These are phyloP conservation scores for Ophiostoma tasmaniense DNA, from an alignment of 2,329 filamentous ascomycete species.

Conservation along the genomic window DNA sequence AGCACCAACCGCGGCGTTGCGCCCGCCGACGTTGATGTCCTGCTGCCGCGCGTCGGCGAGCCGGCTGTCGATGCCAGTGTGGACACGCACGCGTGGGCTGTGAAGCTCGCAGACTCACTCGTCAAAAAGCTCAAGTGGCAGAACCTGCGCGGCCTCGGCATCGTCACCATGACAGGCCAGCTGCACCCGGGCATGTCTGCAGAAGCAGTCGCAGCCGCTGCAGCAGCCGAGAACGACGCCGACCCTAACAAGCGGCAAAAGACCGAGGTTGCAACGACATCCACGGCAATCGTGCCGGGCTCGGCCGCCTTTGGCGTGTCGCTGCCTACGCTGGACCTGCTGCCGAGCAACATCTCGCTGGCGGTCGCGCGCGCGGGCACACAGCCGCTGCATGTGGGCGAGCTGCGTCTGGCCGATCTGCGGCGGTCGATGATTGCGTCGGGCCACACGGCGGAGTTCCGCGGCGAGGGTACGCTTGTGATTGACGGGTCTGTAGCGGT, in stretches of 20 bases:
- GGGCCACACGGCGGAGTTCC: constrained; percentile 83
- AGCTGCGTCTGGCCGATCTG: constrained; percentile 80
- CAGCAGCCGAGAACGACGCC: constrained; percentile 33
- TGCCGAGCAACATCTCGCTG: constrained; percentile 33
- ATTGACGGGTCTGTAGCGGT: constrained; percentile 85
- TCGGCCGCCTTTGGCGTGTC: constrained; percentile 21
- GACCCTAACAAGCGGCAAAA: constrained; percentile 40
- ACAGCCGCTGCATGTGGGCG: constrained; percentile 88
- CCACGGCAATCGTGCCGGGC: constrained; percentile 7
- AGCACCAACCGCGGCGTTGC: constrained; percentile 36
- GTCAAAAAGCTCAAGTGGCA: constrained; percentile 91
- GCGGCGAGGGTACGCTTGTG: constrained; percentile 83
- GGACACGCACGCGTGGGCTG: constrained; percentile 94
- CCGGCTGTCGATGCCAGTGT: constrained; percentile 77
- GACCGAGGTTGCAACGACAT: constrained; percentile 27
- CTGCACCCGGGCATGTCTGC: constrained; percentile 33
- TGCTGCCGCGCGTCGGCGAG: constrained; percentile 65
- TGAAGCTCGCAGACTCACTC: constrained; percentile 77
- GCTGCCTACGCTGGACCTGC: constrained; percentile 45
- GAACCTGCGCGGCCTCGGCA: constrained; percentile 77
- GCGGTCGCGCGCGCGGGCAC: constrained; percentile 62
- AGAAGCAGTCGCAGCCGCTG: constrained; percentile 22
- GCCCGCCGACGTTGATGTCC: constrained; percentile 58
- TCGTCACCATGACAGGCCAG: constrained; percentile 84
- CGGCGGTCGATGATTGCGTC: constrained; percentile 72